phyloP scores from a whole-genome alignment of 2,329 filamentous ascomycete species.

The Gaeumannomyces tritici region DNA sequence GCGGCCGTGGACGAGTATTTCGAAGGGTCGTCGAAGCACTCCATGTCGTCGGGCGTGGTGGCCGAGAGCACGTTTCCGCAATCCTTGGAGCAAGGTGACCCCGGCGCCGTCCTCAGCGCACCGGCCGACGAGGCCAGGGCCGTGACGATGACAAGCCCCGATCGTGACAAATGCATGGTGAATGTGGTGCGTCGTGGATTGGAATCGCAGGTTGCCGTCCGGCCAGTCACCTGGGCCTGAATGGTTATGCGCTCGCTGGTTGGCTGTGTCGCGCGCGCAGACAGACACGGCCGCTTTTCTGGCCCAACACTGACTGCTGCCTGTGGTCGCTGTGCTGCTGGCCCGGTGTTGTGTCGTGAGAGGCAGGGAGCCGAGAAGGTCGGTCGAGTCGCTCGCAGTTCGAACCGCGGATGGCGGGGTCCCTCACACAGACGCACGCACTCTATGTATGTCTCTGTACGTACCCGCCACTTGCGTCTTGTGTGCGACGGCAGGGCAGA shows the following conservation, averaged over 20 bases:
- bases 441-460: neutral
- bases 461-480: neutral
- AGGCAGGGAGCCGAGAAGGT: neutral
- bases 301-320: neutral
- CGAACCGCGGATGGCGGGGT: neutral
- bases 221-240: neutral
- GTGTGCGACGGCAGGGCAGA: neutral
- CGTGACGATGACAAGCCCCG: conserved; percentile 10
- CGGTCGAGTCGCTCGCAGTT: neutral
- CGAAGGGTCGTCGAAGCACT: conserved; percentile 28
- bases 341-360: neutral
- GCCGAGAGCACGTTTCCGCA: conserved; percentile 44
- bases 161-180: neutral
- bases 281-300: neutral
- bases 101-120: conserved; percentile 31
- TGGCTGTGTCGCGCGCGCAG: neutral
- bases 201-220: too few relatives aligned
- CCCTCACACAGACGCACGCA: neutral
- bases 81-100: conserved; percentile 37
- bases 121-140: conserved; percentile 10
- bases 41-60: conserved; percentile 36
- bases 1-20: conserved; percentile 24
- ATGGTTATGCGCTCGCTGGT: neutral
- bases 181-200: neutral
- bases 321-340: neutral